Conservation (phyloP, 2,329 filamentous ascomycete species). For the Fusarium kyushuense region DNA sequence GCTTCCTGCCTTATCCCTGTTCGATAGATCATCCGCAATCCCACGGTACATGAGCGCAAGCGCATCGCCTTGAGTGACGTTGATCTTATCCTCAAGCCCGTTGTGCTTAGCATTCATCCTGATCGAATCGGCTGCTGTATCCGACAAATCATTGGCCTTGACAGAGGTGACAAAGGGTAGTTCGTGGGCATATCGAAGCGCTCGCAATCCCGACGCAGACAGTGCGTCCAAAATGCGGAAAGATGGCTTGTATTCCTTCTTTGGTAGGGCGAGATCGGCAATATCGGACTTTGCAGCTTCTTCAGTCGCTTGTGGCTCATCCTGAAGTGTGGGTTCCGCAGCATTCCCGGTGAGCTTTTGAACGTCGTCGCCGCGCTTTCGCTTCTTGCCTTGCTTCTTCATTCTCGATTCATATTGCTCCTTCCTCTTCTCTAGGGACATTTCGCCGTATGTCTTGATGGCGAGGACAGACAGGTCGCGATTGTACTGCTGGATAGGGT, state of each 20-base stretch:
- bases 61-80: conserved; percentile 82
- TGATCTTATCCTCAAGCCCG: conserved; percentile 76
- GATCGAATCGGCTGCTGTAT: conserved; percentile 82
- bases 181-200: conserved; percentile 90
- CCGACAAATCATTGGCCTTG: conserved; percentile 90
- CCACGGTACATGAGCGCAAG: conserved; percentile 89
- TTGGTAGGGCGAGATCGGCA: conserved; percentile 30
- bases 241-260: conserved; percentile 54
- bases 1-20: conserved; percentile 55
- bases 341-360: conserved; percentile 38
- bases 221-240: conserved; percentile 95
- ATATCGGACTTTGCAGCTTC: conserved; percentile 24
- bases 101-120: conserved; percentile 88
- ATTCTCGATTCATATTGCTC: conserved; percentile 57
- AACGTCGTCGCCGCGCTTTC: conserved; percentile 59
- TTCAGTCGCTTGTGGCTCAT: conserved; percentile 29
- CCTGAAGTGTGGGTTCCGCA: conserved; percentile 21
- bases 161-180: conserved; percentile 85
- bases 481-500: conserved; percentile 99
- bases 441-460: conserved; percentile 88
- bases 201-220: conserved; percentile 91
- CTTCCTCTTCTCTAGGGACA: conserved; percentile 62
- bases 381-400: conserved; percentile 59
- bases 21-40: conserved; percentile 65
- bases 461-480: conserved; percentile 93